Base-by-base conservation (phyloP, 2,329 filamentous ascomycete genomes). In the Shiraia sp. region DNA sequence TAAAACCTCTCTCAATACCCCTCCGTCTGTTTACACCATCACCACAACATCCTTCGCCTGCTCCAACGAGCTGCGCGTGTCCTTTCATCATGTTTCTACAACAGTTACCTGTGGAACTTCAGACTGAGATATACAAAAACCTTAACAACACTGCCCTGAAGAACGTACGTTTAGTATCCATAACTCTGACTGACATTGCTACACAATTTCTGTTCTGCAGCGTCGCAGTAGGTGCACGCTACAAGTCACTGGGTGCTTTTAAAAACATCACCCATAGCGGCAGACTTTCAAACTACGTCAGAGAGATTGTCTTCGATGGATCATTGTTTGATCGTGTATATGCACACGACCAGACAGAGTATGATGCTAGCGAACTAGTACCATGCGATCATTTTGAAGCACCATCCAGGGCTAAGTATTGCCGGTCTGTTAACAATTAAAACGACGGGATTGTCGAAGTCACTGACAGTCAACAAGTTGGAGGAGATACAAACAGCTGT, bases 251-350 rank as follows among this genome's bases (percentile, higher is more conserved):
- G n/a, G 49, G 56, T 10, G 54, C 57, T 12, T 55, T 64, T 7
- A 51, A 65, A 32, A 58, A 57, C 3, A 50, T 64, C 9, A 54
- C 61, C 5, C 26, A 55, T 7, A 55, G 64, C 15, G 15, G 55
- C 3, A 38, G 51, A 9, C 62, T 60, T 14, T 45, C 43, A 14
- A 55, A 36, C 13, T 66, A 61, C 34, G 58, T 66, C 9, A 63
- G 52, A 30, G 58, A 64, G 29, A 54, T 68, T n/a, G 35, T 65
- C 24, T 66, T 63, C 27, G 65, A 66, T 43, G 60, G 54, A 3
- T 60, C 61, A 2, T 22, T 56, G 2, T 66, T 59, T 32, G 41
- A 53, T 26, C 26, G 23, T 17, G 15, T 19, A 1, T 39, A 60
- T 19, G 59, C 60, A 4, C 40, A 32, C 14, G 26, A 45, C 15